Evolutionary conservation across 2,329 filamentous ascomycete species (phyloP).

Genomic region (Metarhizium sp.): DNA sequence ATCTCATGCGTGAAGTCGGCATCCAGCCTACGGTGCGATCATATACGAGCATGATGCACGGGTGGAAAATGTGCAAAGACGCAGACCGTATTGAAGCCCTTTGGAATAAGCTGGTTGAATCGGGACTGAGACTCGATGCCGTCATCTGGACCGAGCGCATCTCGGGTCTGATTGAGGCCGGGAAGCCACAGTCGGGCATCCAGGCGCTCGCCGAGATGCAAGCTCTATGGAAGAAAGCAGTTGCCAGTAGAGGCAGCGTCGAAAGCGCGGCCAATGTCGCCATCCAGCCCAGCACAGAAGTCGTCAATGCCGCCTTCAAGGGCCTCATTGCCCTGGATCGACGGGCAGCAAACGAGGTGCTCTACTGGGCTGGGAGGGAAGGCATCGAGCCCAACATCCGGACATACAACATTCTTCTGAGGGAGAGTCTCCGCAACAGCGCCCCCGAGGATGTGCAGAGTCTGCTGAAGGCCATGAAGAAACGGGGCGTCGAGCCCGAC

Average conservation of each 20-base stretch:
- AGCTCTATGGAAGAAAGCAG: constrained; percentile 41
- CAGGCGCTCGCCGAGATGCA: constrained; percentile 58
- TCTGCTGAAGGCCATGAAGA: constrained; percentile 51
- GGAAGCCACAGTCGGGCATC: constrained; percentile 47
- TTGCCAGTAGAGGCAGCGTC: constrained; percentile 13
- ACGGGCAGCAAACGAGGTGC: constrained; percentile 40
- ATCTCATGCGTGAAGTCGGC: constrained; percentile 35
- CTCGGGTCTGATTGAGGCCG: constrained; percentile 50
- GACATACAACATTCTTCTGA: constrained; percentile 63
- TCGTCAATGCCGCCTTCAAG: constrained; percentile 62
- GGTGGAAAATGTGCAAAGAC: constrained; percentile 54
- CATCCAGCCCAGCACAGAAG: constrained; percentile 50
- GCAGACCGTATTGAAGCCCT: constrained; percentile 50
- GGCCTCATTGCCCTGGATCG: constrained; percentile 46
- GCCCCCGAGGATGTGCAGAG: constrained; percentile 36
- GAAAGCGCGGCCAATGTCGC: constrained; percentile 24
- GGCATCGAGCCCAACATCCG: constrained; percentile 47
- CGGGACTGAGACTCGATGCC: constrained; percentile 51
- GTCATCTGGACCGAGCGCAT: constrained; percentile 64
- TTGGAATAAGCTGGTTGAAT: constrained; percentile 54
- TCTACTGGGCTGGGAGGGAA: constrained; percentile 49
- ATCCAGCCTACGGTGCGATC: constrained; percentile 52
- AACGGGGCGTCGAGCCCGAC: constrained; percentile 46
- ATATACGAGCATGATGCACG: constrained; percentile 66
- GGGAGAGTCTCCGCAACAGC: constrained; percentile 43